Percentiles rank a stretch among this genome's conserved stretches.
phyloP scores from a whole-genome alignment of 768 basidiomycete species.

The Leccinellum albellum region DNA sequence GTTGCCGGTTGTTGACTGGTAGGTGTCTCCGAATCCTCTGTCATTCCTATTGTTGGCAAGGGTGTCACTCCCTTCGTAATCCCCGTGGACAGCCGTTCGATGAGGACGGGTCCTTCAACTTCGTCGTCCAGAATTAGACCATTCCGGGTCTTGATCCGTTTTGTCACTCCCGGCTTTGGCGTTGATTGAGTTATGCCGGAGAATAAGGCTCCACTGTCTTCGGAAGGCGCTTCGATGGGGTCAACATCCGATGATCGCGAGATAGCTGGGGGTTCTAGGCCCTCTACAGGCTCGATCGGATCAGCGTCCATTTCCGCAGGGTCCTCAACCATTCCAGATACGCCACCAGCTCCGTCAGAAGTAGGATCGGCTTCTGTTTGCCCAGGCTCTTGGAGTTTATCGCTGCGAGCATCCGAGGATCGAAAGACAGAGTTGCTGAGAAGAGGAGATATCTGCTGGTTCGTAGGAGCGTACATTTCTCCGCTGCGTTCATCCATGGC shows the following conservation, averaged over 20 bases:
- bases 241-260: slow-evolving; percentile 18
- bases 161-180: slow-evolving; percentile 33
- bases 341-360: neutral
- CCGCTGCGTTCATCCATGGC: slow-evolving; percentile 6
- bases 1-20: slow-evolving; percentile 21
- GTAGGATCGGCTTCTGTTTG: slow-evolving; percentile 19
- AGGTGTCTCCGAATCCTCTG: slow-evolving; percentile 14
- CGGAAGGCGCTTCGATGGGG: slow-evolving; percentile 27
- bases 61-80: slow-evolving; percentile 20
- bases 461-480: slow-evolving; percentile 1
- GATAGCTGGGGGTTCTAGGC: slow-evolving; percentile 21
- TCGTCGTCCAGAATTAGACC: slow-evolving; percentile 29
- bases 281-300: slow-evolving; percentile 44
- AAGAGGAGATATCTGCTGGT: neutral
- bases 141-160: slow-evolving; percentile 42
- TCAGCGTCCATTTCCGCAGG: slow-evolving; percentile 23
- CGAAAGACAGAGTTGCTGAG: neutral
- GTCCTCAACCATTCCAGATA: neutral
- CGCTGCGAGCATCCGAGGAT: neutral
- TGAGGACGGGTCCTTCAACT: slow-evolving; percentile 22
- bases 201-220: slow-evolving; percentile 4
- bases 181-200: slow-evolving; percentile 10
- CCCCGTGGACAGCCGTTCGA: slow-evolving; percentile 20
- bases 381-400: neutral
- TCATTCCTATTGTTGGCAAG: slow-evolving; percentile 17